phyloP scores from a whole-genome alignment of 2,329 filamentous ascomycete species.

The Sphaerulina populicola region DNA sequence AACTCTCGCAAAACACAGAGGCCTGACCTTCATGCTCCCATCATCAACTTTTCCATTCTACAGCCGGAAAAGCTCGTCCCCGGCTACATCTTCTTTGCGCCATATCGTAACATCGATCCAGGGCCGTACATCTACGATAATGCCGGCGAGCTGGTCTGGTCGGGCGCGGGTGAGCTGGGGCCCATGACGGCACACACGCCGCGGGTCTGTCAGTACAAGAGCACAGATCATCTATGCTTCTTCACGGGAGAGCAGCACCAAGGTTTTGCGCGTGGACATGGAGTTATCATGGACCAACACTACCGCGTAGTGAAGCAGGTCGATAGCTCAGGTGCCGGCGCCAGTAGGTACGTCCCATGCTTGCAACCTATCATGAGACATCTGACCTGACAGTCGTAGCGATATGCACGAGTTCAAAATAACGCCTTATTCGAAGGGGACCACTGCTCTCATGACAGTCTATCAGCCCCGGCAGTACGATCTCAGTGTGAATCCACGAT shows the following conservation, averaged over 20 bases:
- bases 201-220: conserved; percentile 44
- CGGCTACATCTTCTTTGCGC: conserved; percentile 46
- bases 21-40: conserved; percentile 35
- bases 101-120: conserved; percentile 43
- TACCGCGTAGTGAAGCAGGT: conserved; percentile 45
- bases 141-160: conserved; percentile 45
- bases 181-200: conserved; percentile 44
- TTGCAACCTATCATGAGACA: too few species aligned
- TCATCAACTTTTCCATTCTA: conserved; percentile 30
- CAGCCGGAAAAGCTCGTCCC: conserved; percentile 34
- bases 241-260: conserved; percentile 46
- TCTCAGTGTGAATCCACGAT: conserved; percentile 36
- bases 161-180: conserved; percentile 43
- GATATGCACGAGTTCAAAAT: conserved; percentile 49
- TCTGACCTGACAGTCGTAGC: conserved; percentile 8
- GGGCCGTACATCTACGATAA: conserved; percentile 48
- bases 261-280: conserved; percentile 46
- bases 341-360: conserved; percentile 25
- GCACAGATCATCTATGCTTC: conserved; percentile 45
- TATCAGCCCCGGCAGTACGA: conserved; percentile 39
- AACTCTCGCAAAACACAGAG: conserved; percentile 22
- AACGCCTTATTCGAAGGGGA: conserved; percentile 38
- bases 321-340: conserved; percentile 33
- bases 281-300: conserved; percentile 45
- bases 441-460: conserved; percentile 33